Conservation (phyloP, 176 grass and related monocot genomes). For the Elaeis guineensis region DNA sequence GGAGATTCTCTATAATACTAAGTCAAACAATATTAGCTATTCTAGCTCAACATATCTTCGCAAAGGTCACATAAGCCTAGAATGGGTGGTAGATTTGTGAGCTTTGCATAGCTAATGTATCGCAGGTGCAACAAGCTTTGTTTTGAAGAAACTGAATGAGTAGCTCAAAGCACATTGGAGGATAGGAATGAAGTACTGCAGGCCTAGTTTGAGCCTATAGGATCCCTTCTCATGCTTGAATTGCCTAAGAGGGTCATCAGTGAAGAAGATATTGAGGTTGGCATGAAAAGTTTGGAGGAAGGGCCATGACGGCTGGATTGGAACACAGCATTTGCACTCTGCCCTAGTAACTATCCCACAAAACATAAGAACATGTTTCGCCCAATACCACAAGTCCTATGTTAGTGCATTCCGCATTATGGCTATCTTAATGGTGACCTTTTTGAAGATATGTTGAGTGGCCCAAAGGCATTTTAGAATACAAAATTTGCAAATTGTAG, state of each 20-base stretch:
- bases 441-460: neutral
- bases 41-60: too few species aligned
- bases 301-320: slow-evolving; percentile 36
- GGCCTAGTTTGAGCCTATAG: neutral
- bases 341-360: neutral
- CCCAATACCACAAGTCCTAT: neutral
- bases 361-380: too few species aligned
- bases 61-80: slow-evolving; percentile 37
- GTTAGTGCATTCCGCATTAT: too few species aligned
- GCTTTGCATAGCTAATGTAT: slow-evolving; percentile 73
- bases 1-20: too few species aligned
- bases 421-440: neutral
- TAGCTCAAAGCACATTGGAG: slow-evolving; percentile 40
- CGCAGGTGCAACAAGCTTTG: slow-evolving; percentile 47
- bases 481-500: neutral
- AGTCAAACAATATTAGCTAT: too few species aligned
- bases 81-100: slow-evolving; percentile 50
- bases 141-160: slow-evolving; percentile 5
- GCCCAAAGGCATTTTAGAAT: neutral
- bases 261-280: slow-evolving; percentile 57
- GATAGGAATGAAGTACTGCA: slow-evolving; percentile 41
- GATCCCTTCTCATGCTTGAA: slow-evolving; percentile 31
- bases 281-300: slow-evolving; percentile 26
- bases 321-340: slow-evolving; percentile 16
- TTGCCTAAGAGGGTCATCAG: slow-evolving; percentile 54